Evolutionary conservation across 208 protist species (phyloP).

Genomic region (Giardia muris): DNA sequence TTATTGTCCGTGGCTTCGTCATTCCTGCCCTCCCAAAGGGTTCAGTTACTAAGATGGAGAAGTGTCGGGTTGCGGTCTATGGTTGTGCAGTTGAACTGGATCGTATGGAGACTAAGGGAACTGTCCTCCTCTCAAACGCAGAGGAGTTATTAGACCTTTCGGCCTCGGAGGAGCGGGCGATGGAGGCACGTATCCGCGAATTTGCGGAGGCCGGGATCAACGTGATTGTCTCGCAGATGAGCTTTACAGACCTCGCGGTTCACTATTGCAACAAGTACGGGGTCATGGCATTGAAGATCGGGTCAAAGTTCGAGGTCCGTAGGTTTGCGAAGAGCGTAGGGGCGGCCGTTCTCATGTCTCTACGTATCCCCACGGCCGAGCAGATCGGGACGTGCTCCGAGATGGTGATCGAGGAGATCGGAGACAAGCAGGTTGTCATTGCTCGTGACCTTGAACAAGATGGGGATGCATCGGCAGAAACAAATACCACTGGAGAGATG

Average conservation of each 20-base stretch:
- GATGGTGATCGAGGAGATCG: constrained; percentile 22
- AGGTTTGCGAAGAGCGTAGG: constrained; percentile 82
- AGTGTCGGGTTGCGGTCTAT: constrained; percentile 41
- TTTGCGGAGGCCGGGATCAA: constrained; percentile 83
- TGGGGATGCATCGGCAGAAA: background rate
- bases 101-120: constrained; percentile 41
- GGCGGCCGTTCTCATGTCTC: constrained; percentile 59
- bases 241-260: constrained; percentile 86
- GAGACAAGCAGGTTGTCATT: constrained; percentile 30
- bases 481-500: background rate
- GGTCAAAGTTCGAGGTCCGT: constrained; percentile 94
- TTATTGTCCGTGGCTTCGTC: constrained; percentile 34
- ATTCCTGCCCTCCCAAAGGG: background rate
- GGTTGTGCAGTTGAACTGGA: constrained; percentile 32
- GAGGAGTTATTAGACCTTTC: constrained; percentile 84
- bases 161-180: constrained; percentile 76
- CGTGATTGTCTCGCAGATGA: constrained; percentile 82
- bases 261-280: constrained; percentile 90
- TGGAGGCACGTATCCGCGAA: constrained; percentile 76
- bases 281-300: constrained; percentile 89
- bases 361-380: background rate
- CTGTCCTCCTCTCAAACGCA: constrained; percentile 69
- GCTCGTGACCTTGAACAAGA: too few relatives aligned
- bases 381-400: background rate
- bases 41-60: background rate